Evolutionary conservation across 495 filamentous ascomycete genomes (phyloP).

Genomic region (Aspergillus carlsbadensis): DNA sequence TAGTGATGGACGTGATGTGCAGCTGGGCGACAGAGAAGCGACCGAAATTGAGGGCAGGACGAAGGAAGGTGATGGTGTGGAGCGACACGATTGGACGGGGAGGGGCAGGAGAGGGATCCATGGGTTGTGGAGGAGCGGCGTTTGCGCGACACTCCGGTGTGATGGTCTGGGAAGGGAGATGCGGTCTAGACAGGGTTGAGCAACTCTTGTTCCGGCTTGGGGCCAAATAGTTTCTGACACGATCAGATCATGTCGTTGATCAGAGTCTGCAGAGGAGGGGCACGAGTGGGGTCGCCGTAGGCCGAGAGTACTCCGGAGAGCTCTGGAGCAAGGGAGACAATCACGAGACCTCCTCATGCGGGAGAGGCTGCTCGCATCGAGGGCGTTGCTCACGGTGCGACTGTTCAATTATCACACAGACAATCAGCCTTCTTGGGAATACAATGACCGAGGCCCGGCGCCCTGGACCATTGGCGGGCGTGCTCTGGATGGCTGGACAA

Average conservation of each 20-base stretch:
- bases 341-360: constrained; percentile 7
- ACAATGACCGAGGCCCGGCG: constrained; percentile 1
- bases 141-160: constrained; percentile 6
- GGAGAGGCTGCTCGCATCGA: constrained; percentile 1
- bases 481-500: not conserved
- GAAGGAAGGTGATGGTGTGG: not conserved
- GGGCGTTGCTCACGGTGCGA: not conserved
- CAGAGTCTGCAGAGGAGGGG: not conserved
- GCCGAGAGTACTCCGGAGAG: too few species aligned
- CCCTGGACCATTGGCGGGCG: not conserved
- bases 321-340: not conserved
- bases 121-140: not conserved
- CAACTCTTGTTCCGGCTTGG: constrained; percentile 13
- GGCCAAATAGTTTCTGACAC: not conserved
- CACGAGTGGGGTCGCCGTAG: not conserved
- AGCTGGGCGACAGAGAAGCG: not conserved
- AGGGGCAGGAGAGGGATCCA: not conserved
- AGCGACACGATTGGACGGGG: not conserved
- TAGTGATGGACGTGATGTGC: constrained; percentile 1
- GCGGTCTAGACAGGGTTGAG: constrained; percentile 9
- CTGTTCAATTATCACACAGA: not conserved
- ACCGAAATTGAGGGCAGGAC: not conserved
- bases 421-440: not conserved
- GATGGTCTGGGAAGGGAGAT: constrained; percentile 6
- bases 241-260: not conserved